phyloP scores from a whole-genome alignment of 1,284 basidiomycete genomes.

The Phylloboletellus chloephorus region DNA sequence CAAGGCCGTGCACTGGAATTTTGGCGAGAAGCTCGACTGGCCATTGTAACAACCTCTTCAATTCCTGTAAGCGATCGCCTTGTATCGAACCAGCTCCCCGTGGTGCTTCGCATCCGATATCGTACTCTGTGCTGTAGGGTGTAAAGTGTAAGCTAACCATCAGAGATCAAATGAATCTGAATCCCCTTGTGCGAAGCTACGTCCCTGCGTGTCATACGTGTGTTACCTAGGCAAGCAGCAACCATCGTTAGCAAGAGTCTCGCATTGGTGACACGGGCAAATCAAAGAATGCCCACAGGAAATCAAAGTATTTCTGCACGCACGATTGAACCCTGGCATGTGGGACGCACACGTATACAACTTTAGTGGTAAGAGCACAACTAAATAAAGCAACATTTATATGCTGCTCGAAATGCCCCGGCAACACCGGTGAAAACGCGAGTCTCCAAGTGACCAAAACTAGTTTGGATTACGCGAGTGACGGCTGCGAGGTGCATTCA shows the following conservation, averaged over 20 bases:
- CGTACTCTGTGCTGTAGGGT: slow-evolving; percentile 1
- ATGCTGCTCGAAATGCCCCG: slow-evolving; percentile 9
- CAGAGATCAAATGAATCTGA: slow-evolving; percentile 13
- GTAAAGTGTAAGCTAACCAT: slow-evolving; percentile 20
- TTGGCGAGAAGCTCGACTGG: slow-evolving; percentile 75
- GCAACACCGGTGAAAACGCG: neutral
- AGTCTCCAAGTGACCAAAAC: no score
- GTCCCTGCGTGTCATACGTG: no score
- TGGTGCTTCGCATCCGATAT: slow-evolving; percentile 2
- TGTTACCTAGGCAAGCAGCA: slow-evolving; percentile 9
- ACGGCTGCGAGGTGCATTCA: slow-evolving; percentile 8
- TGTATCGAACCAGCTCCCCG: slow-evolving; percentile 1
- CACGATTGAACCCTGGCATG: slow-evolving; percentile 18
- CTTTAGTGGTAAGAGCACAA: slow-evolving; percentile 2
- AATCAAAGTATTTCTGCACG: slow-evolving; percentile 25
- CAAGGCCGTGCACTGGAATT: slow-evolving; percentile 86
- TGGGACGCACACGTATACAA: slow-evolving; percentile 4
- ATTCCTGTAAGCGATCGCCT: neutral
- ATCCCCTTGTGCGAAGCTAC: slow-evolving; percentile 10
- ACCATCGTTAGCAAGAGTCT: no score
- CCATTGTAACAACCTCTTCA: slow-evolving; percentile 46
- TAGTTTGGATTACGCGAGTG: slow-evolving; percentile 1
- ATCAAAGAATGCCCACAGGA: slow-evolving; percentile 16
- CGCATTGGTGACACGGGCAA: slow-evolving; percentile 3
- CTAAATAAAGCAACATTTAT: slow-evolving; percentile 4